Evolutionary conservation across 768 basidiomycete genomes (phyloP), one percentile per base, ranked within the genome.

Genomic region (Hebeloma cylindrosporum): DNA sequence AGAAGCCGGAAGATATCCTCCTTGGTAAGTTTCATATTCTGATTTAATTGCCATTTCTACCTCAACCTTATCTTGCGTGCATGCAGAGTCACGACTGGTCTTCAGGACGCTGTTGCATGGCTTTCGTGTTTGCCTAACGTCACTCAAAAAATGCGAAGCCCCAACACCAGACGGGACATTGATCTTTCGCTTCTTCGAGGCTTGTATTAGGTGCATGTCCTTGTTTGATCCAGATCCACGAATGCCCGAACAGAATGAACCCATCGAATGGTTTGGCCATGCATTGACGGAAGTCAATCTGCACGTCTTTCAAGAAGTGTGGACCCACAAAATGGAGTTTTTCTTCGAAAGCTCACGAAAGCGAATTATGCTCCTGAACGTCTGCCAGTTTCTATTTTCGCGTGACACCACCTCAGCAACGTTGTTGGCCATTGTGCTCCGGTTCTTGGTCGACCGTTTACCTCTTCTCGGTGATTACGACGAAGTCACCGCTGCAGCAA

Each of bases 221-320:
- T 73, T 95, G 35, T 91, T 90, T 60, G 88, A 88, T 45, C 73
- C 81, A 4, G 78, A 85, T 44, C 76, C 77, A 39, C 79, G 80
- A 32, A 70, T 88, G 39, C 79, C 74, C 27, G 78, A 64, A 31
- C 70, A 72, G 43, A 73, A 83, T 40, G 93, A 97, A 60, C 83
- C 84, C 4, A 78, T 93, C 57, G 95, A 99, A 45, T 83, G 85
- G 75, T 80, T 97, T 47, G 82, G 79, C 4, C 77, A 80, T 17
- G 81, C 88, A 30, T 76, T 94, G 32, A 65, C 82, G 27, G 88
- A 93, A 61, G 79, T 94, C 56, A 88, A 96, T 58, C 73, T 88
- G 6, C 90, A 95, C 58, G 87, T 94, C 48, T 94, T 96, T 62
- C 88, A 95, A 63, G 93, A 96, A 67, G 89, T 97, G 23, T 95